Conservation (phyloP, 768 basidiomycete genomes). For the Coprinellus micaceus region DNA sequence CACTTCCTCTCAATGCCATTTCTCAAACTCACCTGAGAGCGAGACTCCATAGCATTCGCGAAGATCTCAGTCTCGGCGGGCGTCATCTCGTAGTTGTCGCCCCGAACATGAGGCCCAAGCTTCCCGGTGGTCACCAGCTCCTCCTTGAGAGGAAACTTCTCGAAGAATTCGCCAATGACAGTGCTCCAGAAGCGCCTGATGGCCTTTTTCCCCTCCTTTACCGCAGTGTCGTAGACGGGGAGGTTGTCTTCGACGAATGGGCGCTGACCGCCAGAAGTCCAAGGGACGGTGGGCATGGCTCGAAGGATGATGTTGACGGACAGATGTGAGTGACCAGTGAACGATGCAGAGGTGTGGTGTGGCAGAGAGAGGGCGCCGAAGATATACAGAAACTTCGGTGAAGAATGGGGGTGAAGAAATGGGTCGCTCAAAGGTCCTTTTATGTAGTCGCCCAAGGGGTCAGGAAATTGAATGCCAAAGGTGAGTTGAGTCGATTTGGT, state of each 20-base stretch:
- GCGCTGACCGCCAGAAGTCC: background rate
- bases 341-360: too few species aligned
- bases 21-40: background rate
- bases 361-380: too few species aligned
- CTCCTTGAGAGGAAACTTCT: background rate
- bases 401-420: too few species aligned
- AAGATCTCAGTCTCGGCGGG: background rate
- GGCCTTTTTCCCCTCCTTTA: background rate
- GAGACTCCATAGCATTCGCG: background rate
- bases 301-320: too few species aligned
- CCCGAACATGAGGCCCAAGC: background rate
- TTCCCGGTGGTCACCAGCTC: background rate
- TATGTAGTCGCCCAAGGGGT: too few species aligned
- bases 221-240: background rate
- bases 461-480: too few species aligned
- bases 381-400: too few species aligned
- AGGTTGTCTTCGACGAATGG: background rate
- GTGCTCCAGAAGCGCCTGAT: background rate
- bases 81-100: background rate
- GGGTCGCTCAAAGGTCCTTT: too few species aligned
- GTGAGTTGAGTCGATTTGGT: too few species aligned
- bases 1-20: background rate
- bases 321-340: too few species aligned
- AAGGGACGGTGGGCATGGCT: background rate
- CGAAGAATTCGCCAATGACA: background rate